Evolutionary conservation across 768 basidiomycete species (phyloP).

Genomic region (Tephrocybe sp.): DNA sequence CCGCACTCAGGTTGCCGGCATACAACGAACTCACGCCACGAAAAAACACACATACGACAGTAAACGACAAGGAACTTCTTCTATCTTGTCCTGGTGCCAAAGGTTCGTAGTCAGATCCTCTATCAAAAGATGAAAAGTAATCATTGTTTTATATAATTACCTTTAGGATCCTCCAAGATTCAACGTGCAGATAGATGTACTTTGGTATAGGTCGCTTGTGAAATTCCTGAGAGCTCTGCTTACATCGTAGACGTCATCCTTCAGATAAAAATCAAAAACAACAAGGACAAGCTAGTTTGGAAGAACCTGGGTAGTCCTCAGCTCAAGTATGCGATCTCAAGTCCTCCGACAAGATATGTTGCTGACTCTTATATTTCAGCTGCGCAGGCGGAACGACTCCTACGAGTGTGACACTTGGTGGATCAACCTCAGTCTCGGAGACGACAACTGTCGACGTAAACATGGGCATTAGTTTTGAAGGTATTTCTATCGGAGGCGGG

Average conservation of each 20-base stretch:
- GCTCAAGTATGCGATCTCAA: conserved; percentile 8
- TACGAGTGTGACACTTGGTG: conserved; percentile 7
- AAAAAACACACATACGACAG: too few relatives aligned
- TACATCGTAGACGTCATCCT: neutral
- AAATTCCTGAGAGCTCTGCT: neutral
- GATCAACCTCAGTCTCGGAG: conserved; percentile 6
- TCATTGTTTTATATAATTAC: neutral
- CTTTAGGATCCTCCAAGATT: conserved; percentile 9
- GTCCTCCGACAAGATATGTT: neutral
- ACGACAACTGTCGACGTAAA: conserved; percentile 5
- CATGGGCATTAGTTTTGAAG: conserved; percentile 9
- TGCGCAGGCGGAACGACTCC: conserved; percentile 13
- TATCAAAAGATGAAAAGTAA: neutral
- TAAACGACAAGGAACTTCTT: conserved; percentile 12
- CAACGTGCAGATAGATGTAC: conserved; percentile 15
- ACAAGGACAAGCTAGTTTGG: conserved; percentile 10
- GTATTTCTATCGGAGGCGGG: conserved; percentile 13
- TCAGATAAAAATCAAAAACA: conserved; percentile 12
- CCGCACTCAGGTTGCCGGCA: too few relatives aligned
- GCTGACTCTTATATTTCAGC: neutral
- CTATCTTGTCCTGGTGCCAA: conserved; percentile 12
- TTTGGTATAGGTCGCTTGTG: conserved; percentile 4
- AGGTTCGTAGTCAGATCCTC: too few relatives aligned
- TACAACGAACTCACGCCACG: too few relatives aligned
- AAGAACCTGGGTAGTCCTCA: conserved; percentile 11